These are phyloP conservation scores for Ceratobasidium sp. DNA, from an alignment of 1,284 basidiomycete species.

Conservation along the genomic window DNA sequence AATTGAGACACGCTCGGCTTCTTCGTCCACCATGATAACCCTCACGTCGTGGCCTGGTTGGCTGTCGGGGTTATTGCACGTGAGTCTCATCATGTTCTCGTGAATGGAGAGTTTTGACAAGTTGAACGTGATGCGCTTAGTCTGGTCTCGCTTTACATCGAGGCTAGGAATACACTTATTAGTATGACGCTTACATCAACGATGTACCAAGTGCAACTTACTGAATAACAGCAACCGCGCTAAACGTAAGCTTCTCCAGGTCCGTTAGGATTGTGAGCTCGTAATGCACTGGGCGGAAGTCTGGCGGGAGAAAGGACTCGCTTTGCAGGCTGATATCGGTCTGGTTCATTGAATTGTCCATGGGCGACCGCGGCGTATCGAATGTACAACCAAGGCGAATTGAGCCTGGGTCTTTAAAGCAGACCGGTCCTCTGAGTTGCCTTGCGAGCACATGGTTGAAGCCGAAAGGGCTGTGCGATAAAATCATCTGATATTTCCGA, in stretches of 20 bases:
- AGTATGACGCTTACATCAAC: neutral
- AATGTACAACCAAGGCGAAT: no score
- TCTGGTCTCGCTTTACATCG: conserved; percentile 10
- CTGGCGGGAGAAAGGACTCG: neutral
- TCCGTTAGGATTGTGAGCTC: conserved; percentile 63
- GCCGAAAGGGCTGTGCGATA: no score
- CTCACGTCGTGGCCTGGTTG: neutral
- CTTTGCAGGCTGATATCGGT: no score
- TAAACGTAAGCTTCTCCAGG: conserved; percentile 57
- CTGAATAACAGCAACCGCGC: conserved; percentile 59
- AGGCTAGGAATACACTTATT: neutral
- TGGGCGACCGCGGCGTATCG: no score
- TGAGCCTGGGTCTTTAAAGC: no score
- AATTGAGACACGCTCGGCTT: neutral
- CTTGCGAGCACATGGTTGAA: no score
- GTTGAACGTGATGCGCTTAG: neutral
- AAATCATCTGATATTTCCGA: no score
- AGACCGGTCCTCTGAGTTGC: no score
- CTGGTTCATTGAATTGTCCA: no score
- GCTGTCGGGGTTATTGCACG: neutral
- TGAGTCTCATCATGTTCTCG: neutral
- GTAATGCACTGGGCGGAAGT: conserved; percentile 58
- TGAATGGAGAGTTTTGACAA: neutral
- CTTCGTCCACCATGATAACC: neutral
- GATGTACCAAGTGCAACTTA: conserved; percentile 33